Evolutionary conservation across 768 basidiomycete species (phyloP).

Genomic region (Russula griseocarnosa): DNA sequence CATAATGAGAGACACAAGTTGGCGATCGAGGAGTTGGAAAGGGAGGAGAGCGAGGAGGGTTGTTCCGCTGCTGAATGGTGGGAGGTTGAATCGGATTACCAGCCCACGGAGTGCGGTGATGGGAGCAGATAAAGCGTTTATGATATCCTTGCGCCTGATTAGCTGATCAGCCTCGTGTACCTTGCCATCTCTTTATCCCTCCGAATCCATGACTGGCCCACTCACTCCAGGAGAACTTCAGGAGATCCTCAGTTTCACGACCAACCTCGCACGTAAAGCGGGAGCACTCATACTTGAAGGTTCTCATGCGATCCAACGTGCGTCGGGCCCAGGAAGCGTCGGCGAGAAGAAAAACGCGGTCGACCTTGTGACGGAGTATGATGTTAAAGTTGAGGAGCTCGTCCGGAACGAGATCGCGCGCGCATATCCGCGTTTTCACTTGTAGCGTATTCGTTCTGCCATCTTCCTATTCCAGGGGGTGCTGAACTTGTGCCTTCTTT

Average conservation of each 20-base stretch:
- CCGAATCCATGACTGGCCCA: conserved; percentile 17
- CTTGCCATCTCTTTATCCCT: too few species aligned
- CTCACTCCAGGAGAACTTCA: conserved; percentile 47
- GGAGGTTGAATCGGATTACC: too few species aligned
- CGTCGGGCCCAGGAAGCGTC: conserved; percentile 45
- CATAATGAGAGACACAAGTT: not conserved
- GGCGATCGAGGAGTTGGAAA: too few species aligned
- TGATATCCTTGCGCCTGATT: too few species aligned
- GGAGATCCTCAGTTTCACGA: conserved; percentile 62
- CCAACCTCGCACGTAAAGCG: conserved; percentile 66
- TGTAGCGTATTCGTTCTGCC: conserved; percentile 43
- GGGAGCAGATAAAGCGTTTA: too few species aligned
- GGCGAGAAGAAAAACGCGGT: conserved; percentile 91
- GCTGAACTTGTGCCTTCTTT: not conserved
- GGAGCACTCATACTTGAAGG: conserved; percentile 75
- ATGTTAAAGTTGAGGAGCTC: conserved; percentile 84
- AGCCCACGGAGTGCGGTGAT: too few species aligned
- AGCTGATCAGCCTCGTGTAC: too few species aligned
- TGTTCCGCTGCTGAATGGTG: too few species aligned
- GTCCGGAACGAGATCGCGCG: conserved; percentile 64
- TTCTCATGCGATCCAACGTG: conserved; percentile 64
- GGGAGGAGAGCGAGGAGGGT: too few species aligned
- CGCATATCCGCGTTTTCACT: conserved; percentile 72
- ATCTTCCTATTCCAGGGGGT: not conserved
- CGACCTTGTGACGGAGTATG: conserved; percentile 93